Evolutionary conservation across 495 filamentous ascomycete genomes (phyloP).

Genomic region (Friedmanniomyces simplex): DNA sequence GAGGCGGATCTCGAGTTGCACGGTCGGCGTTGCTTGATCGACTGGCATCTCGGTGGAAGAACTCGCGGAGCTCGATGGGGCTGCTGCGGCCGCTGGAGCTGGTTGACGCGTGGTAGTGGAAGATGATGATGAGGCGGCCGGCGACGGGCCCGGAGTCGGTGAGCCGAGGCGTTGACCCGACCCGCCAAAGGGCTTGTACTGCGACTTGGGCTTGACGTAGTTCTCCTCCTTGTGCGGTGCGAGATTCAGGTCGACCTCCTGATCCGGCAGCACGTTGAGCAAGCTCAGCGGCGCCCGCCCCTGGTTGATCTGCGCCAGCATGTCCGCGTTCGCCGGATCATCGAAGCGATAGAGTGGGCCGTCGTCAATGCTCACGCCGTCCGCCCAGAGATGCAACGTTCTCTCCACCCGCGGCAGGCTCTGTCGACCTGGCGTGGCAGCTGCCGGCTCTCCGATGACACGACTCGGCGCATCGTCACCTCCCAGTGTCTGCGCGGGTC

Average conservation of each 20-base stretch:
- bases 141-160: slow-evolving; percentile 60
- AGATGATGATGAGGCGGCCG: slow-evolving; percentile 17
- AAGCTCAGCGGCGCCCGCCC: slow-evolving; percentile 80
- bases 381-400: slow-evolving; percentile 78
- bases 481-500: slow-evolving; percentile 75
- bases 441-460: slow-evolving; percentile 54
- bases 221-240: slow-evolving; percentile 71
- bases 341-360: slow-evolving; percentile 82
- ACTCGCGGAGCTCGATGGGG: slow-evolving; percentile 28
- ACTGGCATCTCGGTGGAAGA: slow-evolving; percentile 35
- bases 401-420: slow-evolving; percentile 48
- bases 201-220: slow-evolving; percentile 68
- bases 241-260: slow-evolving; percentile 84
- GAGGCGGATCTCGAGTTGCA: slow-evolving; percentile 79
- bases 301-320: slow-evolving; percentile 71
- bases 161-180: slow-evolving; percentile 81
- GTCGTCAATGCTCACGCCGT: slow-evolving; percentile 93
- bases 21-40: slow-evolving; percentile 63
- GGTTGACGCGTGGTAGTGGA: not conserved
- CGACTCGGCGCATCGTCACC: slow-evolving; percentile 77
- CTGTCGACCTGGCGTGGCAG: slow-evolving; percentile 29
- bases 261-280: slow-evolving; percentile 74
- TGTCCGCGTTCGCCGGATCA: slow-evolving; percentile 73
- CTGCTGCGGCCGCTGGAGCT: slow-evolving; percentile 31
- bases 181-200: slow-evolving; percentile 79